Evolutionary conservation across 805 yeast species (phyloP).

Genomic region (Candida chilensis): DNA sequence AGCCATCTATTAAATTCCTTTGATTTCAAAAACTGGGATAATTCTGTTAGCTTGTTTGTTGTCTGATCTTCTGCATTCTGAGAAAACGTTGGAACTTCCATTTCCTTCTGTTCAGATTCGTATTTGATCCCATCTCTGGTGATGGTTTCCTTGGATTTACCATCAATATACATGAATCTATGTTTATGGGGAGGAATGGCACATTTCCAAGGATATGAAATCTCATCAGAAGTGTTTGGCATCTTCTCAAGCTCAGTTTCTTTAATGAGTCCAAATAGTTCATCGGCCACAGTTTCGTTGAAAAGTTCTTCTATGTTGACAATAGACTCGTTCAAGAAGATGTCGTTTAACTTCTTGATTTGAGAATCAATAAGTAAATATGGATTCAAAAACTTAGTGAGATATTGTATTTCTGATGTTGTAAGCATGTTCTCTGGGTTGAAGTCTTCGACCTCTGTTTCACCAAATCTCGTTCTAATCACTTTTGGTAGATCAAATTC

Average conservation of each 20-base stretch:
- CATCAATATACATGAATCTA: constrained; percentile 77
- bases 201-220: constrained; percentile 73
- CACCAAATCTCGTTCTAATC: constrained; percentile 29
- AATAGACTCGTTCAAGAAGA: constrained; percentile 61
- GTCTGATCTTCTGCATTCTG: constrained; percentile 9
- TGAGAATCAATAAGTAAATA: constrained; percentile 27
- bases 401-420: constrained; percentile 42
- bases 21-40: constrained; percentile 54
- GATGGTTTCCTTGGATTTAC: constrained; percentile 28
- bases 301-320: constrained; percentile 60
- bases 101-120: constrained; percentile 6
- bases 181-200: constrained; percentile 94
- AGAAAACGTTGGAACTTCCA: constrained; percentile 1
- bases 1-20: constrained; percentile 65
- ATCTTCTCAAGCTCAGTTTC: constrained; percentile 48
- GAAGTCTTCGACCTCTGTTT: constrained; percentile 23
- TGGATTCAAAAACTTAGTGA: constrained; percentile 48
- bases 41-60: constrained; percentile 34
- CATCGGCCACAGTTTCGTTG: constrained; percentile 39
- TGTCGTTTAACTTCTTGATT: constrained; percentile 26
- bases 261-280: constrained; percentile 39
- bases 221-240: constrained; percentile 49
- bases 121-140: constrained; percentile 19
- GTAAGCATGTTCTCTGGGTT: too few relatives aligned
- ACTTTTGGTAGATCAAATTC: constrained; percentile 80